These are phyloP conservation scores for Solanum okadae DNA, from an alignment of 257 asterid species.

Conservation along the genomic window DNA sequence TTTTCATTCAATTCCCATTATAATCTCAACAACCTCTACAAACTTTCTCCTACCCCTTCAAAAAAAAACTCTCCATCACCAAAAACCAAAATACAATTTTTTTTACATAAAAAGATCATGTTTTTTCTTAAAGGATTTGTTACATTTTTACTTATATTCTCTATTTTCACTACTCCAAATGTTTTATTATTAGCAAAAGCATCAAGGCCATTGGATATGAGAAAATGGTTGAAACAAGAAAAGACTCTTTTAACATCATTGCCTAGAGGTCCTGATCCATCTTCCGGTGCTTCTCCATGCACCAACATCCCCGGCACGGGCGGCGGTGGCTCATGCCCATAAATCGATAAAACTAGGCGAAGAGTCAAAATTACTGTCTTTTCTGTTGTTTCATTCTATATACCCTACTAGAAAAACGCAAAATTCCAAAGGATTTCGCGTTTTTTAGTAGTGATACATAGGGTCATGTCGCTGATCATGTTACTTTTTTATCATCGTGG, in stretches of 20 bases:
- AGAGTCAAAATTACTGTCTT: background rate
- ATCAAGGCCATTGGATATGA: background rate
- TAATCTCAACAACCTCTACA: background rate
- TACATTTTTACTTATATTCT: background rate
- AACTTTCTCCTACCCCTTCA: background rate
- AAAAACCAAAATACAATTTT: background rate
- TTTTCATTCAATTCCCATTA: background rate
- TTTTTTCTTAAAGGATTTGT: background rate
- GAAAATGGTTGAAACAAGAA: background rate
- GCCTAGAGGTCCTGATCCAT: background rate
- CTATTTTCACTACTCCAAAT: background rate
- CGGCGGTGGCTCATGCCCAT: background rate
- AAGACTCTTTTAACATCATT: background rate
- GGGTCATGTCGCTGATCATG: background rate
- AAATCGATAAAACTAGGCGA: background rate
- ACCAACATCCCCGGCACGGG: background rate
- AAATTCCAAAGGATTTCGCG: background rate
- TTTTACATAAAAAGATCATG: background rate
- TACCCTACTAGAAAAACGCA: background rate
- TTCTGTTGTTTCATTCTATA: background rate
- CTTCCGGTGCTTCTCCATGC: conserved; percentile 5
- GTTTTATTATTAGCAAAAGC: background rate
- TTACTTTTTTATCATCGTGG: background rate
- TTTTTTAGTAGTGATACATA: background rate
- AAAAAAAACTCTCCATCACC: background rate